Evolutionary conservation across 345 rosid genomes (phyloP), one percentile per base, ranked within the genome.

Genomic region (Camelina laxa): DNA sequence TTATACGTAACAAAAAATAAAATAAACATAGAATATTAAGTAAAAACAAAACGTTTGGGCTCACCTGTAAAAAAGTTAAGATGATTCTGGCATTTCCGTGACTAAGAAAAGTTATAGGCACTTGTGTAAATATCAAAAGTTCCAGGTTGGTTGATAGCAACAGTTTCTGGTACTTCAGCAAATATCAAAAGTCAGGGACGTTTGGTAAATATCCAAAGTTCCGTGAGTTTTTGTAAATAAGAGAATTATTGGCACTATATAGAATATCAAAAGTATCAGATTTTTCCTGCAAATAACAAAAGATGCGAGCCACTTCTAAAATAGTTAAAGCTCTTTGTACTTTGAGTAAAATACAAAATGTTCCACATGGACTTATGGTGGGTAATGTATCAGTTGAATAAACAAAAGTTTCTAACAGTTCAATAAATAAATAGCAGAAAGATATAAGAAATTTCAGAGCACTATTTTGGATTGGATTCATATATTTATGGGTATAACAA

Each of bases 171-270:
- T 33, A 9, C 4, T 9, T 9, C 6, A 16, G 14, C 20, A 56
- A 31, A n/a, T 30, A 30, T 8, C 42, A 16, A 6, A 31, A 31
- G 13, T 16, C 10, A 16, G 9, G 15, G 44, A 58, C 24, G 36
- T 2, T 58, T 58, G 62, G 7, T 35, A 59, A 57, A 31, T 16
- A 10, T 59, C 44, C 44, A 16, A 39, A 61, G 30, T 61, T 61
- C 6, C n/a, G 7, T 21, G 4, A 14, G 3, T 12, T 39, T 12
- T 38, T 60, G 19, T 61, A 58, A 58, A 22, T 14, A 27, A 6
- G 17, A 55, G 4, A 27, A 11, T 24, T 55, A 3, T 55, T 2
- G 38, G 20, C 38, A 56, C 19, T 24, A 27, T 7, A 14, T 55
- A 27, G 36, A 27, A 56, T 15, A 49, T 9, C 24, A 7, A 49